These are phyloP conservation scores for Ogataea naganishii DNA, from an alignment of 805 yeast species.

Conservation along the genomic window DNA sequence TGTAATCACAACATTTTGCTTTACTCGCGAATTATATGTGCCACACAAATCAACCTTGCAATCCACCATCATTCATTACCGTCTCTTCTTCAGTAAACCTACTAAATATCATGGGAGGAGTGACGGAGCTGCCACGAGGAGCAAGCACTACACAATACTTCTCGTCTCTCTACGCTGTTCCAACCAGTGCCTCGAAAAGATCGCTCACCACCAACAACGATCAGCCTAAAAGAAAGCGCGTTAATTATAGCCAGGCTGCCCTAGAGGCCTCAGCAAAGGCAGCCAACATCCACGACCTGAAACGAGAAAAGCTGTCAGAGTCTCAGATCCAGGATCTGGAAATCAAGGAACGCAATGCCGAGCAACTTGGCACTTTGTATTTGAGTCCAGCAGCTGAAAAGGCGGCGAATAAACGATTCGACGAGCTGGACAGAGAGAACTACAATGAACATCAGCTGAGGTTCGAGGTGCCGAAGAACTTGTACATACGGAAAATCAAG, in stretches of 20 bases:
- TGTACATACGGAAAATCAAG: constrained; percentile 4
- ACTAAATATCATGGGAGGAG: too few relatives aligned
- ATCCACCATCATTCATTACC: too few relatives aligned
- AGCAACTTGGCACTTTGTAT: background rate
- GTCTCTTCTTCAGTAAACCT: too few relatives aligned
- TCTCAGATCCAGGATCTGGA: constrained; percentile 10
- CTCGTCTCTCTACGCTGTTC: constrained; percentile 18
- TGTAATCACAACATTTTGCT: too few relatives aligned
- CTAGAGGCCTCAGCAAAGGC: constrained; percentile 10
- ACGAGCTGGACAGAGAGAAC: constrained; percentile 34
- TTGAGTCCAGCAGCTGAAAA: constrained; percentile 21
- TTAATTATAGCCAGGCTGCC: constrained; percentile 24
- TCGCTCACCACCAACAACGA: constrained; percentile 6
- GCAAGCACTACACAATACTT: constrained; percentile 14
- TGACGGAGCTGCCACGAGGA: constrained; percentile 22
- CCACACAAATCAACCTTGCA: too few relatives aligned
- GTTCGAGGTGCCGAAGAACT: constrained; percentile 29
- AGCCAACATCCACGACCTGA: background rate
- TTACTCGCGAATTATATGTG: too few relatives aligned
- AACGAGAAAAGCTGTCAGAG: constrained; percentile 1
- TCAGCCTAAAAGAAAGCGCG: constrained; percentile 21
- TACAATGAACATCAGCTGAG: constrained; percentile 27
- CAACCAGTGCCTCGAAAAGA: constrained; percentile 1
- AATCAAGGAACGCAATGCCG: background rate
- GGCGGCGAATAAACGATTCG: constrained; percentile 28